Percentiles rank a stretch among this genome's conserved stretches.
Conservation (phyloP, 371 early-diverging fungal species). For the Phascolomyces articulosus region DNA sequence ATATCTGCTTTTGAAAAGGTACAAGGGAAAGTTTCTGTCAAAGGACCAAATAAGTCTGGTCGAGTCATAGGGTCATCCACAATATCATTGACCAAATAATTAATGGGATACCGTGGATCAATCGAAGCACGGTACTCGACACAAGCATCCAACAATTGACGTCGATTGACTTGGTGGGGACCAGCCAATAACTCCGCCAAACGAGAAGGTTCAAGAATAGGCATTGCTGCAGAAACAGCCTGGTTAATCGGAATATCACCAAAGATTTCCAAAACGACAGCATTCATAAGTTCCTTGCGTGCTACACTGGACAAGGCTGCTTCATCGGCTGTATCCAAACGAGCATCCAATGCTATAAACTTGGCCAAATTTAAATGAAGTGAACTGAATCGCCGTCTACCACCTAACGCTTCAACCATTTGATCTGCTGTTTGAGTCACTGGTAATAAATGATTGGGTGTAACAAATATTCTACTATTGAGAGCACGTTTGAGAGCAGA, state of each 20-base stretch:
- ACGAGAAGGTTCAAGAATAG: slow-evolving; percentile 25
- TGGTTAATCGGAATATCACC: slow-evolving; percentile 54
- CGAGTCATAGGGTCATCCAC: slow-evolving; percentile 28
- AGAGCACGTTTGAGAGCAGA: slow-evolving; percentile 29
- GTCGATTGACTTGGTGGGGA: slow-evolving; percentile 14
- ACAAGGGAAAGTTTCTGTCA: slow-evolving; percentile 42
- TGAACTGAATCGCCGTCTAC: slow-evolving; percentile 33
- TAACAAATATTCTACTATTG: slow-evolving; percentile 33
- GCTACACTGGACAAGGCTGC: slow-evolving; percentile 10
- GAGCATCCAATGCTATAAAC: slow-evolving; percentile 29
- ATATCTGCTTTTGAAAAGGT: slow-evolving; percentile 39
- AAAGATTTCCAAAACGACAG: slow-evolving; percentile 41
- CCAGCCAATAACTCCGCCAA: slow-evolving; percentile 20
- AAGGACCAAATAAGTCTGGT: slow-evolving; percentile 40
- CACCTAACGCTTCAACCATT: slow-evolving; percentile 35
- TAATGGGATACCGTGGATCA: slow-evolving; percentile 42
- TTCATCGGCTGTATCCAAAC: slow-evolving; percentile 15
- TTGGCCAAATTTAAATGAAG: slow-evolving; percentile 36
- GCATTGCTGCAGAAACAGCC: slow-evolving; percentile 47
- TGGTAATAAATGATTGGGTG: slow-evolving; percentile 30
- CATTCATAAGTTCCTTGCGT: slow-evolving; percentile 38
- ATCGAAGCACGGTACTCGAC: slow-evolving; percentile 36
- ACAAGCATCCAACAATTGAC: slow-evolving; percentile 37
- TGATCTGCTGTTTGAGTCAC: slow-evolving; percentile 25
- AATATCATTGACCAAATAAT: slow-evolving; percentile 43